Evolutionary conservation across 2,329 filamentous ascomycete species (phyloP), one percentile per base, ranked within the genome.

Genomic region (Rhynchosporium agropyri): DNA sequence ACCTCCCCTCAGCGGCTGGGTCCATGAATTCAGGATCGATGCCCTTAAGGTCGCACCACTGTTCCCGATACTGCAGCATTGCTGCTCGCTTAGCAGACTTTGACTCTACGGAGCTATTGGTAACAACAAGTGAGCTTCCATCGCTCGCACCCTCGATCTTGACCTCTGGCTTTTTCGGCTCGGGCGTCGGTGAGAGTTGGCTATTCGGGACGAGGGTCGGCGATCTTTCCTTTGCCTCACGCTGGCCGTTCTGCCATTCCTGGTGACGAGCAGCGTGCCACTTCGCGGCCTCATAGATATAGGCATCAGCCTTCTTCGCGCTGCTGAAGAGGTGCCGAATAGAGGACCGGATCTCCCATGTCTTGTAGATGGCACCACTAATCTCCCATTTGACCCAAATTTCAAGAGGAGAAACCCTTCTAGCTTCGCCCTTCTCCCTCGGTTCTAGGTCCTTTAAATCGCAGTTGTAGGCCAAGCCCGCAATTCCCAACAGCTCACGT

Each of bases 401-500:
- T 51, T 51, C 31, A 51, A 51, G 31, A 51, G 31, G 49, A 51
- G 49, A 13, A 51, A 51, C 31, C 36, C 49, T 51, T 51, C 15
- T n/a, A 36, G 49, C 36, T 51, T 33, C 15, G 49, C 49, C 49
- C 49, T 51, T 51, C 13, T 51, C 49, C 31, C 31, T 51, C 8
- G 15, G 31, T 51, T 51, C 15, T 29, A 51, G 49, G 49, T 51
- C 31, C 4, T 51, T 51, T 8, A 51, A 51, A 33, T n/a, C 31
- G 49, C 31, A 51, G 15, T 51, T 51, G 15, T 51, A 51, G 13
- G 49, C 31, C 49, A 51, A 51, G 49, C 49, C 49, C 49, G 49
- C 49, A 8, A 51, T 51, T 1, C 31, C 49, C 15, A 51, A 36
- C n/a, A 51, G 31, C 49, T 51, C 31, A 51, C 49, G 31, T 51